Conservation (phyloP, 441 rosid genomes). For the Lagerstroemia fauriei region DNA sequence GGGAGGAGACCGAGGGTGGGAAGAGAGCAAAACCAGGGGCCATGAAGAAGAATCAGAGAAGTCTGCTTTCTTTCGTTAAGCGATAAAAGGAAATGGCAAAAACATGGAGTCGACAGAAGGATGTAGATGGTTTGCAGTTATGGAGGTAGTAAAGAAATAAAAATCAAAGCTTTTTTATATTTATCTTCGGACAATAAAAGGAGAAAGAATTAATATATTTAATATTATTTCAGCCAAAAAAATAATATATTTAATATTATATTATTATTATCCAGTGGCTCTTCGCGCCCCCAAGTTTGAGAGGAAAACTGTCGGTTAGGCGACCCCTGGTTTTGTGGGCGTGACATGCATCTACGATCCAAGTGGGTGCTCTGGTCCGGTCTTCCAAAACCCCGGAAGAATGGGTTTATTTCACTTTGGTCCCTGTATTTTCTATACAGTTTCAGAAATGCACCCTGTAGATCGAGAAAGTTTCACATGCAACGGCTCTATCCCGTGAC, state of each 20-base stretch:
- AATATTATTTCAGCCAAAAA: too few species aligned
- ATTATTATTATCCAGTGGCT: not conserved
- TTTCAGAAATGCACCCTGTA: not conserved
- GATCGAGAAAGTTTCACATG: too few species aligned
- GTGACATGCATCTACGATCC: not conserved
- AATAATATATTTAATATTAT: not conserved
- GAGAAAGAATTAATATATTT: too few species aligned
- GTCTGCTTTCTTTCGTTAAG: not conserved
- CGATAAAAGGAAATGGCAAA: too few species aligned
- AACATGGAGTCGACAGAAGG: too few species aligned
- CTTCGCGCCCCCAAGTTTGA: conserved; percentile 17
- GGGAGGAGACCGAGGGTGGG: not conserved
- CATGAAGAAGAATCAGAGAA: not conserved
- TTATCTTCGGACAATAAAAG: too few species aligned
- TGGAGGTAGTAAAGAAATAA: too few species aligned
- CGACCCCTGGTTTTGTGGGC: conserved; percentile 16
- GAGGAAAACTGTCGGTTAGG: conserved; percentile 3
- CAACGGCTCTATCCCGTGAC: too few species aligned
- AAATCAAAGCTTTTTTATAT: not conserved
- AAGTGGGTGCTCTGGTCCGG: not conserved
- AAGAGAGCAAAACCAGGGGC: conserved; percentile 30
- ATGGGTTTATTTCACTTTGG: not conserved
- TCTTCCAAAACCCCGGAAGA: not conserved
- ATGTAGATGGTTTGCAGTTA: not conserved
- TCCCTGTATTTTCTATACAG: not conserved